Evolutionary conservation across 225 moss, liverwort and hornwort species (phyloP), one percentile per base, ranked within the genome.

Genomic region (Polytrichum formosum): DNA sequence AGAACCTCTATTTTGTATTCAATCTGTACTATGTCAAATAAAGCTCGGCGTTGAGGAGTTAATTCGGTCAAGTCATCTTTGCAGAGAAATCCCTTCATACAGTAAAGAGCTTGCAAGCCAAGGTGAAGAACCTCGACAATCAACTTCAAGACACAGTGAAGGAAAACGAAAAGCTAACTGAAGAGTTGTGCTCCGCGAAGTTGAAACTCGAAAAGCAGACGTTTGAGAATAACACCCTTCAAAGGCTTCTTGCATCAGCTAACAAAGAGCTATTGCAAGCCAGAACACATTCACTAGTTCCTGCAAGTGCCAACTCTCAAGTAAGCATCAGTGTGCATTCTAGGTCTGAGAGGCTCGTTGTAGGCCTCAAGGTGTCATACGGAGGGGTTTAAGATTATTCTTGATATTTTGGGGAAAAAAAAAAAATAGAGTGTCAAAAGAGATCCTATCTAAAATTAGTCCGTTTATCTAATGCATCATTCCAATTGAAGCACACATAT

Each of bases 41-140:
- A 16, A 46, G 37, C 46, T 46, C 46, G 13, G 46, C 4, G 18
- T 26, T 64, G 3, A 46, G 46, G 7, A 16, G 46, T 46, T 46
- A 46, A 46, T 13, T 46, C 46, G 4, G 16, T 16, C 46, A 46
- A 46, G 16, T 16, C 25, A 33, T 55, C 64, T 63, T 25, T 70
- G 82, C 82, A 86, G 86, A 86, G 75, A 82, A 83, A 73, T 73
- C 82, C n/a, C 77, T 80, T 63, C 25, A 70, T 67, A 5, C 70
- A 27, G 35, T 77, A n/a, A 63, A 63, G 63, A 70, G 35, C 56
- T 73, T 83, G n/a, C 77, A 63, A 66, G 25, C 5, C 46, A 71
- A 73, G 62, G 77, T 80, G 33, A 77, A 73, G 58, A 67, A 69
- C 8, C 53, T 83, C n/a, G 67, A 61, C 60, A 21, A 53, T 23